Base-by-base conservation (phyloP, 345 rosid species). In the Salix koriyanagi region DNA sequence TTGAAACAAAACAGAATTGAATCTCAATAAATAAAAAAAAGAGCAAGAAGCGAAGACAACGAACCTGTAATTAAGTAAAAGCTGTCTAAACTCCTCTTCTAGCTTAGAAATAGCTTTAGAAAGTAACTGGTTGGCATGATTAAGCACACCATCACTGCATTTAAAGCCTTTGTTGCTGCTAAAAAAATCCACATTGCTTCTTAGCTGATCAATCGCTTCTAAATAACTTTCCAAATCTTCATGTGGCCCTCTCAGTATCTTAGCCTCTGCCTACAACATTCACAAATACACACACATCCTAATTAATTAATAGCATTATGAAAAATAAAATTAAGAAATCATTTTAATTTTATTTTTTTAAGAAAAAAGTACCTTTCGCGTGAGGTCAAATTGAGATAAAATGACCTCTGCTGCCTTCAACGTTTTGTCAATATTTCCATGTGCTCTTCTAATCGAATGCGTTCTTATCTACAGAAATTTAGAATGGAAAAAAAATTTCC, bases 211-310 rank as follows among this genome's bases (percentile, higher is more conserved):
- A 78, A 96, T 94, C 76, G 99, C 99, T 86, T 89, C 98, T 54
- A 96, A 75, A 79, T 91, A 96, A 76, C 91, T 90, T 73, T 93
- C 98, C 2, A 94, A 90, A 77, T 92, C 98, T 80, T 94, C 99
- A 71, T 94, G 99, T 60, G 99, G 98, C 65, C 98, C 99, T 88
- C 91, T 90, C 79, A 96, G 81, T 78, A 94, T 92, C 83, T 96
- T 94, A 46, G 98, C 99, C 87, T 96, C 99, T 16, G 95, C 94
- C 95, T 93, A 73, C 72, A n/a, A n/a, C 62, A 58, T n/a, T 8
- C 28, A 58, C 15, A 28, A 69, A 67, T 4, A 41, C 36, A 13
- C 26, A 28, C 16, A 76, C 2, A 30, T 28, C 70, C 66, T 58
- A 58, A 26, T 26, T 18, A 7, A n/a, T 67, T 67, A 15, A 9